Evolutionary conservation across 441 rosid genomes (phyloP).

Genomic region (Adansonia rubrostipa): DNA sequence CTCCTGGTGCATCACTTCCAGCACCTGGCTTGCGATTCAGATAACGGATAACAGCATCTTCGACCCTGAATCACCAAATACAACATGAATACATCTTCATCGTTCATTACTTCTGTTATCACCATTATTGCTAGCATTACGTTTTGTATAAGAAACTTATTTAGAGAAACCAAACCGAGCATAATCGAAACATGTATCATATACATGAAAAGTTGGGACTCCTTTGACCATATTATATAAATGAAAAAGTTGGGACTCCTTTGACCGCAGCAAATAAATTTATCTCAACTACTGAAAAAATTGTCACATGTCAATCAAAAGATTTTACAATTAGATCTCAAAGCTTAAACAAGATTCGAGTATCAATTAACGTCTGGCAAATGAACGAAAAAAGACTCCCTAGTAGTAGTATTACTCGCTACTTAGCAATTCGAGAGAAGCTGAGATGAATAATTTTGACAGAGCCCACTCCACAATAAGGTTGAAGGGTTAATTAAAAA

Average conservation of each 20-base stretch:
- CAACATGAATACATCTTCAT: background rate
- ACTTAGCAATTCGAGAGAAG: background rate
- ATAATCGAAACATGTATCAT: background rate
- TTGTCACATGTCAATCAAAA: background rate
- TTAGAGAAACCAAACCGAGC: background rate
- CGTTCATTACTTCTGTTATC: background rate
- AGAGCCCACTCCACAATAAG: background rate
- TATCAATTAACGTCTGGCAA: background rate
- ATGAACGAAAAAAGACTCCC: background rate
- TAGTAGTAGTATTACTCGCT: background rate
- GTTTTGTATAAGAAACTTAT: constrained; percentile 8
- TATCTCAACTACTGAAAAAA: background rate
- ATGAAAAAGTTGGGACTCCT: background rate
- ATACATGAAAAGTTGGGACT: background rate
- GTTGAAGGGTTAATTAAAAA: background rate
- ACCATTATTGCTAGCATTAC: background rate
- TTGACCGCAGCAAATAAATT: background rate
- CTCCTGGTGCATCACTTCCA: constrained; percentile 82
- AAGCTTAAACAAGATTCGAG: background rate
- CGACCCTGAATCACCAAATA: constrained; percentile 61
- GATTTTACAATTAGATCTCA: background rate
- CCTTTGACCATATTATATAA: background rate
- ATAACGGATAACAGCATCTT: constrained; percentile 94
- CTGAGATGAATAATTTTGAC: background rate
- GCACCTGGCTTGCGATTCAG: constrained; percentile 89